Percentiles rank a stretch among this genome's conserved stretches.
phyloP scores from a whole-genome alignment of 352 stramenopile genomes.

The Phytophthora europaea region DNA sequence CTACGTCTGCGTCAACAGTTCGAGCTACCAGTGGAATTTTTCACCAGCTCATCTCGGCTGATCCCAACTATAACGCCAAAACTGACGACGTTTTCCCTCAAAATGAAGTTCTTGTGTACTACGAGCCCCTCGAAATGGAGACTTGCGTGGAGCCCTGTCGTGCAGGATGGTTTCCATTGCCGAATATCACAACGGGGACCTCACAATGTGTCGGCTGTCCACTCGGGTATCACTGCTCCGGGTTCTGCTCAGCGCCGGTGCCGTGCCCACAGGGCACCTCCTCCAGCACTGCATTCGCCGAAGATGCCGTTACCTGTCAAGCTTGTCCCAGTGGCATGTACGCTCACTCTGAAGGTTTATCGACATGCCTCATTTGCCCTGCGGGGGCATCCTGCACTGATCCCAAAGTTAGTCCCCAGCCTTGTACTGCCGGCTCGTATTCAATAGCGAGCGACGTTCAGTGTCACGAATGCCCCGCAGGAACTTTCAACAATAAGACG shows the following conservation, averaged over 20 bases:
- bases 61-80: conserved; percentile 52
- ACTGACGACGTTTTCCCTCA: conserved; percentile 48
- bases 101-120: conserved; percentile 61
- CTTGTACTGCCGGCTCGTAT: conserved; percentile 70
- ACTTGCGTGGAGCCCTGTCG: conserved; percentile 61
- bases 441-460: conserved; percentile 38
- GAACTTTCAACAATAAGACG: conserved; percentile 44
- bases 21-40: conserved; percentile 35
- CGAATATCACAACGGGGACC: conserved; percentile 43
- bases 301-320: conserved; percentile 35
- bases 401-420: conserved; percentile 16
- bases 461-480: conserved; percentile 62
- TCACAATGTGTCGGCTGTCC: conserved; percentile 58
- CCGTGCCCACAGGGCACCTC: conserved; percentile 56
- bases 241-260: conserved; percentile 46
- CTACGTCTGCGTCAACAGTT: conserved; percentile 3
- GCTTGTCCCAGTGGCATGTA: conserved; percentile 59
- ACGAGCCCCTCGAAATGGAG: conserved; percentile 55
- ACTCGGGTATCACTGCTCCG: conserved; percentile 58
- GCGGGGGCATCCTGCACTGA: conserved; percentile 44
- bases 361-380: conserved; percentile 51
- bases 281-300: conserved; percentile 46
- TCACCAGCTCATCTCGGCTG: conserved; percentile 48
- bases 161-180: conserved; percentile 58
- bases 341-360: conserved; percentile 40